Evolutionary conservation across 371 early-diverging fungal species (phyloP).

Genomic region (Syncephalastrum racemosum): DNA sequence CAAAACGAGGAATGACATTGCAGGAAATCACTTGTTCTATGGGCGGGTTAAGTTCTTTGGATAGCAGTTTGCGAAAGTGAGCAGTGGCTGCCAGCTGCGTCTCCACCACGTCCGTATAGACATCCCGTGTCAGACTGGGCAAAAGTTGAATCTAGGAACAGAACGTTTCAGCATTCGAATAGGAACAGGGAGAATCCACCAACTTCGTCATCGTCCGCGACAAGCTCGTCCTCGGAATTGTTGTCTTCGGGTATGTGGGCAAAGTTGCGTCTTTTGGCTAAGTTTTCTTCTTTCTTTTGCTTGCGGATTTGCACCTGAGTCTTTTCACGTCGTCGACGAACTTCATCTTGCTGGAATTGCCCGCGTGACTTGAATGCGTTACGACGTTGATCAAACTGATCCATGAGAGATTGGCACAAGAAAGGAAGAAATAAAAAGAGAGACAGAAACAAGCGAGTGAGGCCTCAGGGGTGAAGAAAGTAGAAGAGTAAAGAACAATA

Average conservation of each 20-base stretch:
- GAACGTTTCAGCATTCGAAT: not conserved
- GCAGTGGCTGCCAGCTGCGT: conserved; percentile 86
- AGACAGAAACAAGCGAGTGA: not conserved
- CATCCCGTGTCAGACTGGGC: conserved; percentile 35
- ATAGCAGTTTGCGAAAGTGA: conserved; percentile 95
- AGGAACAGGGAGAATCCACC: not conserved
- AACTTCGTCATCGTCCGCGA: conserved; percentile 43
- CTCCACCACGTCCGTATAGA: conserved; percentile 57
- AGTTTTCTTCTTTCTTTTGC: conserved; percentile 93
- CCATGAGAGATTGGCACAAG: not conserved
- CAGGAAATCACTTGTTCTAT: conserved; percentile 96
- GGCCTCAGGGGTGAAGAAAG: not conserved
- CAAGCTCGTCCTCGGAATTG: conserved; percentile 81
- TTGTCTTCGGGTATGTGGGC: conserved; percentile 41
- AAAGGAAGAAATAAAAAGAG: not conserved
- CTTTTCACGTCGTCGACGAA: conserved; percentile 90
- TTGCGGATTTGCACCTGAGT: conserved; percentile 92
- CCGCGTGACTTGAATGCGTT: conserved; percentile 76
- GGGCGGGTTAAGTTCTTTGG: conserved; percentile 98
- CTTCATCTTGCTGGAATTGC: conserved; percentile 83
- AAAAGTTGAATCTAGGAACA: conserved; percentile 61
- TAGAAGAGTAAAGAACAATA: too few relatives aligned
- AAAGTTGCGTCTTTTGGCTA: conserved; percentile 93
- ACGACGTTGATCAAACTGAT: conserved; percentile 16
- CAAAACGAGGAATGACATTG: conserved; percentile 95